A percentile compares a stretch with the other conserved stretches of the same genome.
These are phyloP conservation scores for Krasilnikovozyma curviuscula DNA, from an alignment of 768 basidiomycete species.

Conservation along the genomic window DNA sequence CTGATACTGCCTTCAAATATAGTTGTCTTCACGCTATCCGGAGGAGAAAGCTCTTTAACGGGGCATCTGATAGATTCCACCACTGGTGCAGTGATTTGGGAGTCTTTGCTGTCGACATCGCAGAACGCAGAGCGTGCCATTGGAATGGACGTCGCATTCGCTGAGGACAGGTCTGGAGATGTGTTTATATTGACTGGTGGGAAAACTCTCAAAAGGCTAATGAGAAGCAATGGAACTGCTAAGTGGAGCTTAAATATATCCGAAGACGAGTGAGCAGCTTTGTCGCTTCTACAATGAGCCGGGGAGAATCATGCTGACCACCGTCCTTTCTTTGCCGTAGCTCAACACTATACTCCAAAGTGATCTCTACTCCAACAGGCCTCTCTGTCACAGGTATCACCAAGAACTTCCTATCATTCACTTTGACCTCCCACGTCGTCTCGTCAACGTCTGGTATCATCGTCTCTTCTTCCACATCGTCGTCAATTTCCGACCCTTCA, in stretches of 20 bases:
- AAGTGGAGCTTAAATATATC: constrained; percentile 55
- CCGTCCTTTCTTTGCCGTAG: too few relatives aligned
- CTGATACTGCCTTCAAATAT: constrained; percentile 23
- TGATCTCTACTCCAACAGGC: too few relatives aligned
- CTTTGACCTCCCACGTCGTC: too few relatives aligned
- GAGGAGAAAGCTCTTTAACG: constrained; percentile 46
- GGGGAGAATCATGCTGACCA: too few relatives aligned
- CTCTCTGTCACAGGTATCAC: too few relatives aligned
- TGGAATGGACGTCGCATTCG: constrained; percentile 33
- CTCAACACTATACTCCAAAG: too few relatives aligned
- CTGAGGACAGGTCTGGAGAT: constrained; percentile 18
- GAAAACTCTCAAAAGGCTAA: too few relatives aligned
- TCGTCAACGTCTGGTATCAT: too few relatives aligned
- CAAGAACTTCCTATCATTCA: too few relatives aligned
- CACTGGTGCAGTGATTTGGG: constrained; percentile 47
- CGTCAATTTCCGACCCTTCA: constrained; percentile 35
- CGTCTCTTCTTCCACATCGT: constrained; percentile 48
- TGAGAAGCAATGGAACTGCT: constrained; percentile 35
- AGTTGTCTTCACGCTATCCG: constrained; percentile 53
- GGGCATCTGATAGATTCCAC: constrained; percentile 46
- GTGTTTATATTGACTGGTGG: constrained; percentile 20
- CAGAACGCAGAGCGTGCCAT: too few relatives aligned
- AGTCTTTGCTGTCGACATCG: constrained; percentile 43
- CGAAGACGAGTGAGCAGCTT: constrained; percentile 47
- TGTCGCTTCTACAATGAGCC: too few relatives aligned